These are phyloP conservation scores for Macroventuria anomochaeta DNA, from an alignment of 2,329 filamentous ascomycete species.

Conservation along the genomic window DNA sequence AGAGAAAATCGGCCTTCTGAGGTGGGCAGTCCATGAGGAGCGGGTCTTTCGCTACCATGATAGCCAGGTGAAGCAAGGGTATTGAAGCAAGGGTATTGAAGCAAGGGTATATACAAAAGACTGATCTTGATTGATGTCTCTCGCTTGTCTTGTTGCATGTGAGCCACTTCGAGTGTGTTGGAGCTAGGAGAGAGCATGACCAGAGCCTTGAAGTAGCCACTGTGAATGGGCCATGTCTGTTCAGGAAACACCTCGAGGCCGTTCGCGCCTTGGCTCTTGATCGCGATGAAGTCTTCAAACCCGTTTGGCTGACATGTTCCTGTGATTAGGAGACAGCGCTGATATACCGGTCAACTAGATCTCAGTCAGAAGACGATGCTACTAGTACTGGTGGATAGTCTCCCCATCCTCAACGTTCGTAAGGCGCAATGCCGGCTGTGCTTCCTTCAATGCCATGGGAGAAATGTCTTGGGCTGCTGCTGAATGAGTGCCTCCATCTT, in stretches of 20 bases:
- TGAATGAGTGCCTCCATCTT: not conserved
- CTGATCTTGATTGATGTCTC: slow-evolving; percentile 17
- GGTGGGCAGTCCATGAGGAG: slow-evolving; percentile 41
- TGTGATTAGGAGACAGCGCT: slow-evolving; percentile 40
- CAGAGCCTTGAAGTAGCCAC: slow-evolving; percentile 42
- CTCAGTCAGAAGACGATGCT: too few relatives aligned
- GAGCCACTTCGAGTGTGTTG: slow-evolving; percentile 31
- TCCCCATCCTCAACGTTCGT: slow-evolving; percentile 38
- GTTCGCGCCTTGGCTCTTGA: slow-evolving; percentile 25
- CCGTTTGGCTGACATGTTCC: slow-evolving; percentile 28
- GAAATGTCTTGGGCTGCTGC: not conserved
- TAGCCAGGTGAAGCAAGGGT: slow-evolving; percentile 43
- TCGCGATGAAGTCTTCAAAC: slow-evolving; percentile 31
- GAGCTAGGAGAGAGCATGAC: slow-evolving; percentile 38
- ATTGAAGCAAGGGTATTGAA: slow-evolving; percentile 42
- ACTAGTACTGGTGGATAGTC: slow-evolving; percentile 32
- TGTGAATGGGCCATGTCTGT: slow-evolving; percentile 44
- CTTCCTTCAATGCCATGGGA: not conserved
- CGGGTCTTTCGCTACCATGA: slow-evolving; percentile 43
- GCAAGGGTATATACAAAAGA: slow-evolving; percentile 39
- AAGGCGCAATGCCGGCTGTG: slow-evolving; percentile 5
- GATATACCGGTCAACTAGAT: not conserved
- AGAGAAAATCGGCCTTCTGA: slow-evolving; percentile 31
- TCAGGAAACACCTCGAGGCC: slow-evolving; percentile 32
- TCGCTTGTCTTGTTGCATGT: slow-evolving; percentile 29